A percentile compares a stretch with the other conserved stretches of the same genome.
These are phyloP conservation scores for Willaertia magna DNA, from an alignment of 208 protist species.

Conservation along the genomic window DNA sequence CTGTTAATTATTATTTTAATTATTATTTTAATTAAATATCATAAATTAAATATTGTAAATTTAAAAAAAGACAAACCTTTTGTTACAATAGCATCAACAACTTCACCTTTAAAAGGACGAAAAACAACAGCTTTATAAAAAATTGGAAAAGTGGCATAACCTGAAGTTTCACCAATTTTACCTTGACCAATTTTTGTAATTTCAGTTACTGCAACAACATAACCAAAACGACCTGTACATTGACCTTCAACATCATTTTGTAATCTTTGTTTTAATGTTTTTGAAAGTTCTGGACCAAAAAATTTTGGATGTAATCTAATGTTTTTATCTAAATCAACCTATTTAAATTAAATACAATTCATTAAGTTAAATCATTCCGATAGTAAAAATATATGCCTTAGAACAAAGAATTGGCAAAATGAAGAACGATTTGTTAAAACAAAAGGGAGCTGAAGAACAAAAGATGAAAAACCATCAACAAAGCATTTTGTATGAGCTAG, in stretches of 20 bases:
- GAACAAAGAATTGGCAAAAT: too few species aligned
- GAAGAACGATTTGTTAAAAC: too few species aligned
- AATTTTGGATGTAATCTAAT: slow-evolving; percentile 24
- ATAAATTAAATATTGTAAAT: background rate
- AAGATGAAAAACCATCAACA: too few species aligned
- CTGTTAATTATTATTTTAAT: background rate
- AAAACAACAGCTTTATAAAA: slow-evolving; percentile 49
- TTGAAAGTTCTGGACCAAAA: slow-evolving; percentile 27
- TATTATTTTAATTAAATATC: background rate
- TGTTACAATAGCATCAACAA: slow-evolving; percentile 46
- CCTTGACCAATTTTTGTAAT: slow-evolving; percentile 33
- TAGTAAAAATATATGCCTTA: too few species aligned
- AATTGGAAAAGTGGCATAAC: slow-evolving; percentile 37
- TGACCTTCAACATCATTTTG: slow-evolving; percentile 40
- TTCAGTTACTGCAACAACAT: slow-evolving; percentile 36
- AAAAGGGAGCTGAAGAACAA: too few species aligned
- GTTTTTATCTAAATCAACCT: slow-evolving; percentile 23
- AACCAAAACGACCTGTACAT: slow-evolving; percentile 40
- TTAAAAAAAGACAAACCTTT: slow-evolving; percentile 29
- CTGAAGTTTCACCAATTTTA: slow-evolving; percentile 38
- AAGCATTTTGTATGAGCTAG: too few species aligned
- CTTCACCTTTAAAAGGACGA: slow-evolving; percentile 47
- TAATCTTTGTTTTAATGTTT: slow-evolving; percentile 28
- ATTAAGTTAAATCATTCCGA: too few species aligned
- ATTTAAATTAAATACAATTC: background rate